Evolutionary conservation across 257 asterid species (phyloP).

Genomic region (Przewalskia tangutica): DNA sequence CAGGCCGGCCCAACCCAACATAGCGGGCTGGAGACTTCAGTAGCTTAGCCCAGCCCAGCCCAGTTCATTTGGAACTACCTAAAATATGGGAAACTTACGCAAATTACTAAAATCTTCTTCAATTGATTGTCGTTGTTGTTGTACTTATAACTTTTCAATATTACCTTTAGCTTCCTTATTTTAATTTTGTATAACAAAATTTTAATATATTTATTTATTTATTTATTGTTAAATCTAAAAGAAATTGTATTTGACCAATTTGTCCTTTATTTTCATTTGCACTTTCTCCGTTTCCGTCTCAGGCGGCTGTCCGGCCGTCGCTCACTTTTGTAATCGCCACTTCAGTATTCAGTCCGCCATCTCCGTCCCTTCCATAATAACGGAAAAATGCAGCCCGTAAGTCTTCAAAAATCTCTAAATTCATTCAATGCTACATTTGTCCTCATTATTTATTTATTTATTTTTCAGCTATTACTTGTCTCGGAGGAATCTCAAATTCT

Average conservation of each 20-base stretch:
- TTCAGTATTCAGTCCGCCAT: neutral
- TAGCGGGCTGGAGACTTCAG: neutral
- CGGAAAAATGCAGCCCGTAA: neutral
- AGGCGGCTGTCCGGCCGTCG: neutral
- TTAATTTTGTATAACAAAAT: too few species aligned
- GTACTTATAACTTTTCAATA: too few species aligned
- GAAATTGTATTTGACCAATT: neutral
- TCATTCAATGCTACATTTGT: neutral
- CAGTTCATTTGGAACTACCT: neutral
- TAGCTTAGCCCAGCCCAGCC: neutral
- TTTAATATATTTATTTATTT: too few species aligned
- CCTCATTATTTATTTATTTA: neutral
- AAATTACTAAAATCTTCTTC: too few species aligned
- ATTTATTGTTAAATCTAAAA: too few species aligned
- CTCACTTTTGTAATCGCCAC: neutral
- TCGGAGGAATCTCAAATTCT: slow-evolving; percentile 49
- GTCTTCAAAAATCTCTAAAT: neutral
- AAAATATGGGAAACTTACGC: too few species aligned
- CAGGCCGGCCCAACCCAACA: neutral
- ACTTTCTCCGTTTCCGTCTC: neutral
- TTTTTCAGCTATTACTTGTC: slow-evolving; percentile 34
- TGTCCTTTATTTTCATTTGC: neutral
- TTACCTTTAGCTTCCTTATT: too few species aligned
- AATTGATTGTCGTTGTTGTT: too few species aligned
- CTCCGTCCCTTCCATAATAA: neutral